Conservation (phyloP, 179 eudicot species). For the Beta corolliflora region DNA sequence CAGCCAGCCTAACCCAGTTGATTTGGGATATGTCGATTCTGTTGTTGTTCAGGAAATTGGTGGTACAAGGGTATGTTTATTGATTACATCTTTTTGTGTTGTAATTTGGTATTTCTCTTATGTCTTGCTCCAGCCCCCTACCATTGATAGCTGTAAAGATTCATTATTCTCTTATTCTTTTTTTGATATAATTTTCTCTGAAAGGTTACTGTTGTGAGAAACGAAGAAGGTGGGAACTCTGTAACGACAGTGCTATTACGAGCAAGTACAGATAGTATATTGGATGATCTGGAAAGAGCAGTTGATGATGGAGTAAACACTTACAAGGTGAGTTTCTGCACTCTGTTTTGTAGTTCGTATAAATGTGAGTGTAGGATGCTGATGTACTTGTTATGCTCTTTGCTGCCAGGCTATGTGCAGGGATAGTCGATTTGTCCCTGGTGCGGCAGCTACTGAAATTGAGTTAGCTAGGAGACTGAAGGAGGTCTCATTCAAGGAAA, state of each 20-base stretch:
- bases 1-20: conserved; percentile 78
- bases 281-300: conserved; percentile 99
- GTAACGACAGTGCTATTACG: conserved; percentile 79
- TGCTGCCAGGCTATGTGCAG: conserved; percentile 82
- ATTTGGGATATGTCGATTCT: conserved; percentile 86
- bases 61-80: conserved; percentile 64
- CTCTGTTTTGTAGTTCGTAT: neutral
- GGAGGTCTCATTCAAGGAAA: conserved; percentile 88
- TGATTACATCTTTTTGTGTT: neutral
- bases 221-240: conserved; percentile 94
- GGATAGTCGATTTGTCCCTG: conserved; percentile 92
- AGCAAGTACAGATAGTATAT: conserved; percentile 94
- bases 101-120: neutral
- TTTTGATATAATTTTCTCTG: conserved; percentile 6
- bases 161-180: neutral
- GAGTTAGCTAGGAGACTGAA: conserved; percentile 86
- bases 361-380: conserved; percentile 11
- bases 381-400: neutral
- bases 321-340: conserved; percentile 56
- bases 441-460: conserved; percentile 98
- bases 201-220: conserved; percentile 90
- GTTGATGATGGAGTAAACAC: conserved; percentile 97
- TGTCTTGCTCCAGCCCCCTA: neutral
- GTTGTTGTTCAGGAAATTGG: conserved; percentile 92
- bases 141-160: neutral